phyloP scores from a whole-genome alignment of 129 eudicot species.

The Chrysanthemum makinoi region DNA sequence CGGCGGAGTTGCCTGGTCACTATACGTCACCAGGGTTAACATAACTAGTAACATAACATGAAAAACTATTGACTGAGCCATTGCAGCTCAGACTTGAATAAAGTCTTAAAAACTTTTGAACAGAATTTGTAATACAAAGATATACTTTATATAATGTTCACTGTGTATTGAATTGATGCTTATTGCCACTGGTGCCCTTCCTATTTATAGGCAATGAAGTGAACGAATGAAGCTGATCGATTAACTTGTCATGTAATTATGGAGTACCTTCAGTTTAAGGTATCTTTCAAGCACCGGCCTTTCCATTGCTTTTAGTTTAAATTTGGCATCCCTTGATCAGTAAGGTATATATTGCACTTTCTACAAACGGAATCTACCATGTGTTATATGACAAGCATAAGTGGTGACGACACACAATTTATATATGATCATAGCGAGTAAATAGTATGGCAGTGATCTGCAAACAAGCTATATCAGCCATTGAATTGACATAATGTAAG shows the following conservation, averaged over 20 bases:
- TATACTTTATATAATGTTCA: not conserved
- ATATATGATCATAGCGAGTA: not conserved
- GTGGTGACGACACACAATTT: not conserved
- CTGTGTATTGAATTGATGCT: conserved; percentile 8
- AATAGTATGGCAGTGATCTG: not conserved
- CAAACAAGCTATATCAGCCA: not conserved
- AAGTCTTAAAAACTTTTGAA: not conserved
- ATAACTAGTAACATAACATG: conserved; percentile 30
- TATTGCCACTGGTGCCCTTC: conserved; percentile 6
- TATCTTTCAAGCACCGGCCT: conserved; percentile 8
- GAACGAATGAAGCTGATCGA: conserved; percentile 7
- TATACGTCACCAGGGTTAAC: conserved; percentile 29
- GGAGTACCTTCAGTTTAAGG: conserved; percentile 18
- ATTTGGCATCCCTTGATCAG: conserved; percentile 19
- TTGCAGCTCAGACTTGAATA: not conserved
- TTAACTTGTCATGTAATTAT: not conserved
- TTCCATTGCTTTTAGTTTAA: conserved; percentile 22
- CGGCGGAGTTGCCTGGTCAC: conserved; percentile 54
- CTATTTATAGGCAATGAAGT: conserved; percentile 11
- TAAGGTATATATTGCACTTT: conserved; percentile 8
- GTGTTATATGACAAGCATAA: not conserved
- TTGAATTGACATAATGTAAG: not conserved
- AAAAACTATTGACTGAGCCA: conserved; percentile 36
- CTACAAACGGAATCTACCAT: not conserved
- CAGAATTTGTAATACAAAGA: not conserved